Conservation (phyloP, 495 filamentous ascomycete genomes). For the Penicillium lagena region DNA sequence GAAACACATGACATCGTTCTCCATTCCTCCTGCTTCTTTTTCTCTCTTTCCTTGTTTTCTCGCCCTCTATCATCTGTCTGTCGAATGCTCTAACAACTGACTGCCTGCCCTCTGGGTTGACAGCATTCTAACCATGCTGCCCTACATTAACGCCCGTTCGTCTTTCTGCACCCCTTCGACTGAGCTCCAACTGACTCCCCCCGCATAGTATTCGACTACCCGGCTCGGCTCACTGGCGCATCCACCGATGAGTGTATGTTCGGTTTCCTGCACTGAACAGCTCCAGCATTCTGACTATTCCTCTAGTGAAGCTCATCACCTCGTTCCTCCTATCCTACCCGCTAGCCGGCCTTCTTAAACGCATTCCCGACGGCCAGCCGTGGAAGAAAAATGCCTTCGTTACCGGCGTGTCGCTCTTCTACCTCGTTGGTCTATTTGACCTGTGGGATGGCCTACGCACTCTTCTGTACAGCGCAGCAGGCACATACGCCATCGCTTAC, state of each 20-base stretch:
- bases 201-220: slow-evolving; percentile 64
- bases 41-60: slow-evolving; percentile 6
- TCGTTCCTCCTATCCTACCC: slow-evolving; percentile 93
- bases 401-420: slow-evolving; percentile 76
- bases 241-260: slow-evolving; percentile 79
- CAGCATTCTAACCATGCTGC: slow-evolving; percentile 55
- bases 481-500: slow-evolving; percentile 75
- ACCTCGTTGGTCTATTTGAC: slow-evolving; percentile 89
- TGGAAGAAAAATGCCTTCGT: slow-evolving; percentile 88
- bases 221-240: slow-evolving; percentile 59
- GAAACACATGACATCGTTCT: slow-evolving; percentile 23
- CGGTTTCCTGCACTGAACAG: neutral
- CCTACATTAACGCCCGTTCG: slow-evolving; percentile 78
- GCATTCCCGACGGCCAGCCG: slow-evolving; percentile 79
- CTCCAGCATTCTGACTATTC: slow-evolving; percentile 6
- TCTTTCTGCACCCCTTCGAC: slow-evolving; percentile 2
- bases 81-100: neutral
- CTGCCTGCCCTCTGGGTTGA: slow-evolving; percentile 12
- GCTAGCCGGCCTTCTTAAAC: slow-evolving; percentile 80
- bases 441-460: slow-evolving; percentile 84
- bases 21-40: neutral
- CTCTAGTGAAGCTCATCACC: slow-evolving; percentile 82
- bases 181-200: slow-evolving; percentile 17
- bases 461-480: slow-evolving; percentile 68
- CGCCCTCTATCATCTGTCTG: slow-evolving; percentile 8